Evolutionary conservation across 805 yeast genomes (phyloP).

Genomic region (Barnettozyma pratensis): DNA sequence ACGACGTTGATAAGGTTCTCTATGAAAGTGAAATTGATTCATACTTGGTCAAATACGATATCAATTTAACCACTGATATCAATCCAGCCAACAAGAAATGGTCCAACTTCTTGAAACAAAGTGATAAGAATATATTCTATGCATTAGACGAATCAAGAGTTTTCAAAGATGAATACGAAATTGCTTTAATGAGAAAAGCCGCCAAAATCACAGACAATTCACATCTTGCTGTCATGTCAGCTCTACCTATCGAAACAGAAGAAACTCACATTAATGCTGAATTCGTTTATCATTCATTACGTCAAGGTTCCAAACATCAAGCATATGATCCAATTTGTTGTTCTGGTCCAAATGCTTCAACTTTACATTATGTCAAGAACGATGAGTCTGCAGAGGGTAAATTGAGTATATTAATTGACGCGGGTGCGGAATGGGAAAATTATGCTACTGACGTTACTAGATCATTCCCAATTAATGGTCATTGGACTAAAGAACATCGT

Average conservation of each 20-base stretch:
- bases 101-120: constrained; percentile 34
- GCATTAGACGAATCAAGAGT: constrained; percentile 86
- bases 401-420: constrained; percentile 78
- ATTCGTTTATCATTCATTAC: constrained; percentile 84
- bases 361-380: constrained; percentile 84
- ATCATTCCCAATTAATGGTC: constrained; percentile 88
- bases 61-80: constrained; percentile 49
- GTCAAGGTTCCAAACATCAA: constrained; percentile 88
- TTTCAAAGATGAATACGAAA: constrained; percentile 79
- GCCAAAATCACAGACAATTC: constrained; percentile 81
- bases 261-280: constrained; percentile 96
- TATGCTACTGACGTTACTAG: constrained; percentile 94
- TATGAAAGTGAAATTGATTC: constrained; percentile 48
- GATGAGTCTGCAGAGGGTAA: constrained; percentile 57
- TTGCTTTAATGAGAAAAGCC: constrained; percentile 73
- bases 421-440: constrained; percentile 96
- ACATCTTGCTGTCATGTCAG: constrained; percentile 90
- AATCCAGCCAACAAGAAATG: constrained; percentile 36
- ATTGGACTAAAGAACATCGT: constrained; percentile 84
- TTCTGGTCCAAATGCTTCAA: constrained; percentile 86
- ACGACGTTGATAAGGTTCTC: constrained; percentile 78
- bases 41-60: constrained; percentile 23
- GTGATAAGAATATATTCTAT: constrained; percentile 47
- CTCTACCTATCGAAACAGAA: constrained; percentile 77
- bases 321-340: constrained; percentile 96